Base-by-base conservation (phyloP, 192 early-diverging fungal species). In the Physocladia obscura region DNA sequence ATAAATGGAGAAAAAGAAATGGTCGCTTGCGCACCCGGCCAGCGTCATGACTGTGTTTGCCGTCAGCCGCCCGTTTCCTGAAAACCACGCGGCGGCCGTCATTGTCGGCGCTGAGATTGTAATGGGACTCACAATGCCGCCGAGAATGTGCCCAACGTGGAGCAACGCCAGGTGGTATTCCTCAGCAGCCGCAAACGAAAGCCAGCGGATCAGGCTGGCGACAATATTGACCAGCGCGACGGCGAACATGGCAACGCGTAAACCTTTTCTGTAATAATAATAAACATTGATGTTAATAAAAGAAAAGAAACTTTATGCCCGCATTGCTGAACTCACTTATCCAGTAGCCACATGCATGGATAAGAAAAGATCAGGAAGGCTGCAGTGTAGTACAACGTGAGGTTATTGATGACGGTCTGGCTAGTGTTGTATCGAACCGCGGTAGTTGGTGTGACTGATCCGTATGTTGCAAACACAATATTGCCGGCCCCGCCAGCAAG, bases 11-110 rank as follows among this genome's bases (percentile, higher is more conserved):
- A n/a, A 47, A 11, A 47, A 13, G 44, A n/a, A 13, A 13, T 47
- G 11, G 11, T n/a, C 44, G 11, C 44, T 11, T 13, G 56, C 31
- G 22, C n/a, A 38, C 57, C 21, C 39, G 19, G 32, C 21, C n/a
- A 71, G 59, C 4, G 49, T 21, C 71, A 73, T 73, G 22, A 76
- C 69, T 6, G 74, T 71, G 60, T 76, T 76, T 38, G 74, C 74
- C 37, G 63, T 62, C 54, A 71, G 56, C 24, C 74, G 37, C 47
- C 69, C 74, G n/a, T 40, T 34, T 5, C 60, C 69, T n/a, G 57
- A 67, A 34, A 76, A 76, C 74, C 74, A 76, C 5, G 50, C 15
- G 19, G 74, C 67, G 39, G 36, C 57, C 61, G 39, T 48, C 49
- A 49, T 63, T 22, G 11, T 11, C 24, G 26, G n/a, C 17, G 26